Evolutionary conservation across 2,329 filamentous ascomycete species (phyloP), one percentile per base, ranked within the genome.

Genomic region (Zymoseptoria pseudotritici): DNA sequence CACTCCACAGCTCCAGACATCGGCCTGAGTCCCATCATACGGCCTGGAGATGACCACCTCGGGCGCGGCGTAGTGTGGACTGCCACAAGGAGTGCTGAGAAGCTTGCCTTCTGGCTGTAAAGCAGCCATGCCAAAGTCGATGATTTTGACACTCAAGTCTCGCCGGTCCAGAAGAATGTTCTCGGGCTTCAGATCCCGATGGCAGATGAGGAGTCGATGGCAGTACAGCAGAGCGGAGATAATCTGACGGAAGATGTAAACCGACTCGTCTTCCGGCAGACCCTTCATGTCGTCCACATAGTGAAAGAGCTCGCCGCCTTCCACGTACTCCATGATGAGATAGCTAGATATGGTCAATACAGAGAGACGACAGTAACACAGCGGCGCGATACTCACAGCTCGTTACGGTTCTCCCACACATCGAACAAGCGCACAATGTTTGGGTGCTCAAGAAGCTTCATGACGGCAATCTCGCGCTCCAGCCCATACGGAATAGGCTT

Each of bases 61-160:
- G 0, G 94, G 94, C 0, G 94, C 92, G 19, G 93, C 93, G 70
- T 99, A 99, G 75, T 97, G 94, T 21, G 94, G 94, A 64, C 94
- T 97, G 20, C 94, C 94, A 69, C 94, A 99, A 4, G 93, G 91
- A 0, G 94, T 97, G 59, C 85, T 89, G 26, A 99, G 82, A 71
- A 87, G 86, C 65, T 91, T 87, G 8, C 86, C 87, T 22, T 85
- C 82, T 3, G 89, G 89, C 73, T 97, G 93, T 50, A 97, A 80
- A 3, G 93, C 93, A 52, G 94, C 94, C 92, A 99, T 97, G 50
- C 94, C 93, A 74, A 99, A 99, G 74, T 99, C 94, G 56, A 93
- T 93, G 68, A 99, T 86, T 76, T 97, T 99, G 73, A 97, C 86
- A 60, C 89, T 86, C 57, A 87, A 83, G 53, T 73, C 76, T 5